A percentile compares a stretch with the other conserved stretches of the same genome.
Evolutionary conservation across 257 asterid species (phyloP).

Genomic region (Scutellaria galericulata): DNA sequence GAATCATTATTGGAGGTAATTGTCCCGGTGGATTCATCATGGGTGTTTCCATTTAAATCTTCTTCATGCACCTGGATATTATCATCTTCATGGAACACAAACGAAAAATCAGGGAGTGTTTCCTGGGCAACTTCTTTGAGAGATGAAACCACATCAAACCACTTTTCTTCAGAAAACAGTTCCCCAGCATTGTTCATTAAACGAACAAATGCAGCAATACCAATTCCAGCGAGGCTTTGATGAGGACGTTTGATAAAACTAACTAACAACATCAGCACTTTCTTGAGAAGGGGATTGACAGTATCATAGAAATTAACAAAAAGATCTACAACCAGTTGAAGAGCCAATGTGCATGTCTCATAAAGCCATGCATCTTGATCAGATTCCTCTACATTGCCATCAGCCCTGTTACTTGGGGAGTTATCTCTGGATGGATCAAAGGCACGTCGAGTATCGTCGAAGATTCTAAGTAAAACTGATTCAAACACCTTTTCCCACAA

Average conservation of each 20-base stretch:
- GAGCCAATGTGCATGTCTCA: slow-evolving; percentile 97
- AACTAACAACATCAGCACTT: slow-evolving; percentile 77
- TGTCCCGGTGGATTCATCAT: slow-evolving; percentile 61
- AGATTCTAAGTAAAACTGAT: slow-evolving; percentile 89
- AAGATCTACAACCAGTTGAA: slow-evolving; percentile 96
- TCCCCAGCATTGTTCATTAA: slow-evolving; percentile 94
- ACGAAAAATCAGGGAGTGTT: slow-evolving; percentile 88
- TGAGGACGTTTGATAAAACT: slow-evolving; percentile 95
- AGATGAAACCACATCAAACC: slow-evolving; percentile 89
- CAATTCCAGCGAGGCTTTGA: slow-evolving; percentile 97
- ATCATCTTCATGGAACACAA: slow-evolving; percentile 66
- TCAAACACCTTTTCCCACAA: slow-evolving; percentile 99
- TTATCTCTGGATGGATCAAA: slow-evolving; percentile 81
- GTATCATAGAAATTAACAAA: slow-evolving; percentile 90
- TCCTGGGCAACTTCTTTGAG: slow-evolving; percentile 76
- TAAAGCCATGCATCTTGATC: slow-evolving; percentile 97
- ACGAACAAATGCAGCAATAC: slow-evolving; percentile 99
- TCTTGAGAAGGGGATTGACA: slow-evolving; percentile 84
- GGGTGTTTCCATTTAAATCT: slow-evolving; percentile 50
- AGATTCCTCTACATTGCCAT: slow-evolving; percentile 67
- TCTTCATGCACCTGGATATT: slow-evolving; percentile 52
- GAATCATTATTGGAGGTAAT: slow-evolving; percentile 52
- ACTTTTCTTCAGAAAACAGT: slow-evolving; percentile 88
- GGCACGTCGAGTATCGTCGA: slow-evolving; percentile 89
- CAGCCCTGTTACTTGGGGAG: slow-evolving; percentile 51